These are phyloP conservation scores for Thymus mandschuricus DNA, from an alignment of 257 asterid species.

Conservation along the genomic window DNA sequence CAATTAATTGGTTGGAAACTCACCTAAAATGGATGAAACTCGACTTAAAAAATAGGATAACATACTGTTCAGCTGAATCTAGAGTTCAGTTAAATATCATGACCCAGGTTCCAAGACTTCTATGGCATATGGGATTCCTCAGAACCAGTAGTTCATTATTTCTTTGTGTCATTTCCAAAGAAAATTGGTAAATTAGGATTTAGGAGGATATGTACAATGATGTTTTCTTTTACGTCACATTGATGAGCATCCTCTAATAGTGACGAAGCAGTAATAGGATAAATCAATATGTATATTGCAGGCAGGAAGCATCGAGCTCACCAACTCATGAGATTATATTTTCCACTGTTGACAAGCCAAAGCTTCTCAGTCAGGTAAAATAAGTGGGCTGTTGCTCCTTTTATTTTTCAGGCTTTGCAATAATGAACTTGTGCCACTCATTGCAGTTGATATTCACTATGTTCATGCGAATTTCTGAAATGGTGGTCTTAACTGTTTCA, in stretches of 20 bases:
- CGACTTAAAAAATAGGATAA: conserved; percentile 18
- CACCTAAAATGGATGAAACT: conserved; percentile 20
- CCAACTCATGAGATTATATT: conserved; percentile 81
- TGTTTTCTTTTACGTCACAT: background rate
- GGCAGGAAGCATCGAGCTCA: conserved; percentile 57
- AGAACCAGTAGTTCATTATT: background rate
- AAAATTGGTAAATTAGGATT: background rate
- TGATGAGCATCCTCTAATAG: conserved; percentile 10
- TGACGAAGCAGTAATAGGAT: conserved; percentile 4
- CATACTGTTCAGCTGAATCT: conserved; percentile 11
- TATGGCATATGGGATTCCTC: conserved; percentile 4
- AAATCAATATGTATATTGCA: conserved; percentile 42
- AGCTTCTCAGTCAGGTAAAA: conserved; percentile 91
- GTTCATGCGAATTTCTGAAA: background rate
- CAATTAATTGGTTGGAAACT: conserved; percentile 2
- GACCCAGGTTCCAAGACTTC: background rate
- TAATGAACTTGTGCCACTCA: conserved; percentile 1
- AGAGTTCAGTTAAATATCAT: background rate
- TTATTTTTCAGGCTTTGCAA: conserved; percentile 21
- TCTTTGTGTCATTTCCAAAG: background rate
- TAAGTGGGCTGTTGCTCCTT: conserved; percentile 25
- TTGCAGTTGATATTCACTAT: background rate
- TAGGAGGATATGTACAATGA: background rate
- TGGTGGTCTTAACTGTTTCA: conserved; percentile 13
- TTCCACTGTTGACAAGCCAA: conserved; percentile 91